A percentile compares a stretch with the other conserved stretches of the same genome.
Conservation (phyloP, 2,329 filamentous ascomycete species). For the Pezicula radicicola region DNA sequence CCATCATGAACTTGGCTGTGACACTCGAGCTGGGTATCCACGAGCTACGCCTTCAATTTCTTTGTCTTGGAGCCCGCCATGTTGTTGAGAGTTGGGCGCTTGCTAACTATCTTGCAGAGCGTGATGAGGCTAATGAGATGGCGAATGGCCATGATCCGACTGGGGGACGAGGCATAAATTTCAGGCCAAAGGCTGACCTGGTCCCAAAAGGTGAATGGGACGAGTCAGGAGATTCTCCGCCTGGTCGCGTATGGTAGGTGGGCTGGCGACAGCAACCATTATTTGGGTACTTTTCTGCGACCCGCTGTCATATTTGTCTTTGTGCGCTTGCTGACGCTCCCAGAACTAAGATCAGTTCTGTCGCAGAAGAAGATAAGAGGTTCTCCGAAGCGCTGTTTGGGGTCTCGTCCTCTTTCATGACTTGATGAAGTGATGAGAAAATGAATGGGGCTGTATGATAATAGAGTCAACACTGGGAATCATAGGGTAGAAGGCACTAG, state of each 20-base stretch:
- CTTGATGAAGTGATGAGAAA: neutral
- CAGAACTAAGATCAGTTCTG: too few species aligned
- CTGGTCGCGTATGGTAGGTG: too few species aligned
- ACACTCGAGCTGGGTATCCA: too few species aligned
- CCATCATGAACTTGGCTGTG: too few species aligned
- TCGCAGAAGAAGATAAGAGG: neutral
- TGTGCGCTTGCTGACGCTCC: too few species aligned
- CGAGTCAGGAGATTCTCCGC: neutral
- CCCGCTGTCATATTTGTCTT: too few species aligned
- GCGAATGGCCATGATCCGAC: constrained; percentile 6
- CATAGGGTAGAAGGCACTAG: neutral
- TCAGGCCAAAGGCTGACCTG: neutral
- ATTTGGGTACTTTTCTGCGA: too few species aligned
- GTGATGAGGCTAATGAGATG: constrained; percentile 6
- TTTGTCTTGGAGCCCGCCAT: too few species aligned
- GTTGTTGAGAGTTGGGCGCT: too few species aligned
- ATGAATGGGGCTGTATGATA: neutral
- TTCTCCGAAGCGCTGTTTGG: neutral
- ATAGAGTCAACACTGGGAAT: neutral
- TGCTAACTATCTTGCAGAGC: constrained; percentile 7
- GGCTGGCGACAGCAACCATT: too few species aligned
- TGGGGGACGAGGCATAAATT: constrained; percentile 8
- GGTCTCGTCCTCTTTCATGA: neutral
- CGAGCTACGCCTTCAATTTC: too few species aligned
- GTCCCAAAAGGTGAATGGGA: neutral